Conservation (phyloP, 1,139 yeast genomes). For the Suhomyces kunorum region DNA sequence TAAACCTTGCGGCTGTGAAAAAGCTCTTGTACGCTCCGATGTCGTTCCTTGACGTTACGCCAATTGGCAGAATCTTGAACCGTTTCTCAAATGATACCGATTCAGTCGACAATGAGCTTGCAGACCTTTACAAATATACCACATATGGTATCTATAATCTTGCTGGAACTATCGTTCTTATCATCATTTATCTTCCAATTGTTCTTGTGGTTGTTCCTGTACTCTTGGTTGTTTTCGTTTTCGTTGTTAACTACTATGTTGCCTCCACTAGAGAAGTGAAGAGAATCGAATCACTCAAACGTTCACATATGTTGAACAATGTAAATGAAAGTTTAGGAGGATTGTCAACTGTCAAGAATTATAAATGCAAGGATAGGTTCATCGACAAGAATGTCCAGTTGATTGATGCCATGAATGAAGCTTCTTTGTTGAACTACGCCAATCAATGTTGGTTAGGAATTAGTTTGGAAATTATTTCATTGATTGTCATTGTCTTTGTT, state of each 20-base stretch:
- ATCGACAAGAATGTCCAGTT: slow-evolving; percentile 46
- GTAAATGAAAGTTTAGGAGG: slow-evolving; percentile 78
- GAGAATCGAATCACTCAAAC: slow-evolving; percentile 72
- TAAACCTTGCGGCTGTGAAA: slow-evolving; percentile 44
- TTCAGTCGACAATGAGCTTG: slow-evolving; percentile 72
- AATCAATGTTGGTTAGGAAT: slow-evolving; percentile 79
- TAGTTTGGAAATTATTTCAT: slow-evolving; percentile 52
- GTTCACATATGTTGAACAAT: slow-evolving; percentile 76
- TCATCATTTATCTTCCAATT: slow-evolving; percentile 70
- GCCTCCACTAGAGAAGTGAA: slow-evolving; percentile 76
- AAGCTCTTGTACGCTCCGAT: slow-evolving; percentile 54
- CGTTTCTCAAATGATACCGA: slow-evolving; percentile 81
- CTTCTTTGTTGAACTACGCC: slow-evolving; percentile 63
- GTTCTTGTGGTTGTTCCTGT: slow-evolving; percentile 49
- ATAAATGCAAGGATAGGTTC: slow-evolving; percentile 51
- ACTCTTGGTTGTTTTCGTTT: slow-evolving; percentile 34
- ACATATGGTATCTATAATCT: slow-evolving; percentile 52
- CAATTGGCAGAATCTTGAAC: slow-evolving; percentile 67
- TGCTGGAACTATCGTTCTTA: slow-evolving; percentile 62
- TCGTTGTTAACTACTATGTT: slow-evolving; percentile 53
- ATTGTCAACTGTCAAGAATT: slow-evolving; percentile 67
- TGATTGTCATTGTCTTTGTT: slow-evolving; percentile 43
- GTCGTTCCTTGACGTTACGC: slow-evolving; percentile 62
- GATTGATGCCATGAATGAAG: slow-evolving; percentile 68
- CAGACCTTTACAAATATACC: slow-evolving; percentile 51